A percentile compares a stretch with the other conserved stretches of the same genome.
phyloP scores from a whole-genome alignment of 2,329 filamentous ascomycete species.

The Ophiostoma angusticollis region DNA sequence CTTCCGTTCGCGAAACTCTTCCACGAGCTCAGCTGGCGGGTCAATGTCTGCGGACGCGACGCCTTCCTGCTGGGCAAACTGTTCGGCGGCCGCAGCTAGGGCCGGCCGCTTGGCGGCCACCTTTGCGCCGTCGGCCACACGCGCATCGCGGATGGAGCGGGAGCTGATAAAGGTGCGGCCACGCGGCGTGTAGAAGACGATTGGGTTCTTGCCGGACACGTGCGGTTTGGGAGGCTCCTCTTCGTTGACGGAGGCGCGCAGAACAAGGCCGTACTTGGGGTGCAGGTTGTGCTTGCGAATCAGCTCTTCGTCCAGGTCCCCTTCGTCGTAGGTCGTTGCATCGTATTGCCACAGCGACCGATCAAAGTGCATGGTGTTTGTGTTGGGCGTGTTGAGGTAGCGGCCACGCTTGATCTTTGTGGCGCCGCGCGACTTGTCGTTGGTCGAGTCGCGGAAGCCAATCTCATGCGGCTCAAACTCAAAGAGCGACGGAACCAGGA shows the following conservation, averaged over 20 bases:
- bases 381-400: constrained; percentile 41
- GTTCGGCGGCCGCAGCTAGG: constrained; percentile 13
- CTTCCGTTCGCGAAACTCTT: constrained; percentile 10
- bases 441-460: constrained; percentile 45
- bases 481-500: constrained; percentile 38
- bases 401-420: constrained; percentile 39
- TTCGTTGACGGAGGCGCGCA: constrained; percentile 34
- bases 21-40: constrained; percentile 7
- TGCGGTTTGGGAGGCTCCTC: constrained; percentile 26
- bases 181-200: constrained; percentile 36
- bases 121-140: constrained; percentile 15
- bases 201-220: constrained; percentile 32
- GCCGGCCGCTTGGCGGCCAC: constrained; percentile 9
- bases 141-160: constrained; percentile 23
- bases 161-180: constrained; percentile 37
- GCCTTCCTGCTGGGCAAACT: constrained; percentile 16
- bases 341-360: constrained; percentile 41
- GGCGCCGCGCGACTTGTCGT: constrained; percentile 40
- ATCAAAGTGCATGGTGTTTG: constrained; percentile 41
- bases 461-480: constrained; percentile 41
- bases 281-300: constrained; percentile 39
- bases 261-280: constrained; percentile 39
- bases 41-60: constrained; percentile 15
- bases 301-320: constrained; percentile 37
- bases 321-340: constrained; percentile 32